These are phyloP conservation scores for Senna siamea DNA, from an alignment of 306 rosid species.

Conservation along the genomic window DNA sequence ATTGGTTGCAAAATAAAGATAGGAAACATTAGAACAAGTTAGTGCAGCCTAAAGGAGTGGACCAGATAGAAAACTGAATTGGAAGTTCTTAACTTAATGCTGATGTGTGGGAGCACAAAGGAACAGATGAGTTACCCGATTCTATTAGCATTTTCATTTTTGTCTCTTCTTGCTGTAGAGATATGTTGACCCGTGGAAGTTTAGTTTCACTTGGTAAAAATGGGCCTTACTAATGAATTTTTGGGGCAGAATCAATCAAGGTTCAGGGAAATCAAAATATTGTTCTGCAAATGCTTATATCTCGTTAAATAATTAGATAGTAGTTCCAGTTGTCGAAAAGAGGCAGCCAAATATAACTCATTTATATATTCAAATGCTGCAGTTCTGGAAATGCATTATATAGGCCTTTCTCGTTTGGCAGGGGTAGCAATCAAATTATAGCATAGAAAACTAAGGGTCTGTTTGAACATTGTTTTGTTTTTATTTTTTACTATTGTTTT, in stretches of 20 bases:
- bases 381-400: background rate
- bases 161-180: background rate
- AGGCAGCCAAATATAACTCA: background rate
- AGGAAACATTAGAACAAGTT: background rate
- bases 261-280: background rate
- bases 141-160: background rate
- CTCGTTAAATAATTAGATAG: background rate
- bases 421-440: background rate
- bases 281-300: background rate
- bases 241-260: background rate
- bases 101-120: background rate
- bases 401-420: conserved; percentile 1
- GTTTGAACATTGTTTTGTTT: too few relatives aligned
- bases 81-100: too few relatives aligned
- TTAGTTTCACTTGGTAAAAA: background rate
- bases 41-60: background rate
- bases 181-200: conserved; percentile 3
- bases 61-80: background rate
- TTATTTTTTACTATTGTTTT: too few relatives aligned
- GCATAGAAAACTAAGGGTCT: background rate
- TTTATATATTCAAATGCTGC: conserved; percentile 19
- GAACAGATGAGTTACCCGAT: background rate
- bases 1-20: background rate
- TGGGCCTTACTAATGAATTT: background rate
- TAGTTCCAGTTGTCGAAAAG: too few relatives aligned